Percentiles rank a stretch among this genome's conserved stretches.
These are phyloP conservation scores for Globisporangium carolinianum DNA, from an alignment of 352 stramenopile species.

Conservation along the genomic window DNA sequence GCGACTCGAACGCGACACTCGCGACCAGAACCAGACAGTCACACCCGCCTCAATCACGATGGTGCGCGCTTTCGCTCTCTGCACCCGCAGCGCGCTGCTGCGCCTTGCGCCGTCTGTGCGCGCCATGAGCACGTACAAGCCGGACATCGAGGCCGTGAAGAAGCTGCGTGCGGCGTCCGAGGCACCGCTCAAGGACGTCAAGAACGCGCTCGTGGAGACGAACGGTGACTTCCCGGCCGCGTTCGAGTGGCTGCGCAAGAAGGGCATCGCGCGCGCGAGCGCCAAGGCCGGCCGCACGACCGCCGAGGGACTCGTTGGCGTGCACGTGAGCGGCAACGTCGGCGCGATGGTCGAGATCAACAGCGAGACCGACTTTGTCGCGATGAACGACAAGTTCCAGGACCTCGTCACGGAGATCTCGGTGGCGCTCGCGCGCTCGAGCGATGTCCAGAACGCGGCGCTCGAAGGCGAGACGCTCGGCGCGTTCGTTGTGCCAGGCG, in stretches of 20 bases:
- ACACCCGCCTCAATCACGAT: no score
- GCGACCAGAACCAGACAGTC: no score
- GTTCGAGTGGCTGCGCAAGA: slow-evolving; percentile 88
- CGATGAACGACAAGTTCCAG: slow-evolving; percentile 90
- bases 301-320: slow-evolving; percentile 66
- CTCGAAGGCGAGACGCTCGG: slow-evolving; percentile 38
- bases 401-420: slow-evolving; percentile 55
- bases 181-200: slow-evolving; percentile 86
- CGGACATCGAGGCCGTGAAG: slow-evolving; percentile 83
- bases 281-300: slow-evolving; percentile 74
- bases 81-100: slow-evolving; percentile 5
- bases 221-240: slow-evolving; percentile 75
- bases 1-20: no score
- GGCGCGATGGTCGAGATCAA: slow-evolving; percentile 92
- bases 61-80: slow-evolving; percentile 10
- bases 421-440: slow-evolving; percentile 26
- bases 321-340: slow-evolving; percentile 68
- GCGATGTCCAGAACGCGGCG: slow-evolving; percentile 9
- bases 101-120: slow-evolving; percentile 14
- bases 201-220: slow-evolving; percentile 77
- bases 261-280: slow-evolving; percentile 74
- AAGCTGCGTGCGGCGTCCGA: slow-evolving; percentile 82
- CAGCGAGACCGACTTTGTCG: slow-evolving; percentile 94
- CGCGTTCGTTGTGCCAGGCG: slow-evolving; percentile 40
- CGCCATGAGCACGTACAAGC: slow-evolving; percentile 70